Percentiles rank a stretch among this genome's conserved stretches.
These are phyloP conservation scores for Verticillium zaregamsianum DNA, from an alignment of 2,329 filamentous ascomycete species.

Conservation along the genomic window DNA sequence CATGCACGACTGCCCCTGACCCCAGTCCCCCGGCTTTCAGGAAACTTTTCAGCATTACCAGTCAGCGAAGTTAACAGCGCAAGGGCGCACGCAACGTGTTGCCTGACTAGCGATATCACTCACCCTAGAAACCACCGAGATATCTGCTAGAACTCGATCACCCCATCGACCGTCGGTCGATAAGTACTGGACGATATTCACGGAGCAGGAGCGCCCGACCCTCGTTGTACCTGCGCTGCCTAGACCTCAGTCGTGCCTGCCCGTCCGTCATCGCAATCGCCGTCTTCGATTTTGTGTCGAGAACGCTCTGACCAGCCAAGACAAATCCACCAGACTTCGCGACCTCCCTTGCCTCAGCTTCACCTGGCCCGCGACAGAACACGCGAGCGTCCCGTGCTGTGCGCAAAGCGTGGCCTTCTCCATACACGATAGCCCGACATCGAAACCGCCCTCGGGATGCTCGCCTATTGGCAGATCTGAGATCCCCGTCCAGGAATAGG, in stretches of 20 bases:
- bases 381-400: background rate
- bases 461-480: background rate
- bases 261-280: background rate
- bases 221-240: no score
- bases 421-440: background rate
- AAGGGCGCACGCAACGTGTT: background rate
- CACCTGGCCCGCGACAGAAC: background rate
- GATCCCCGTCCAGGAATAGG: background rate
- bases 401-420: background rate
- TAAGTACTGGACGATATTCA: no score
- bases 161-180: no score
- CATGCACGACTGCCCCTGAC: background rate
- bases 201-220: no score
- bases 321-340: background rate
- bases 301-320: background rate
- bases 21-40: background rate
- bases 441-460: background rate
- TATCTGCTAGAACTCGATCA: no score
- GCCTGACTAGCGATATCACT: background rate
- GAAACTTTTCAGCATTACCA: background rate
- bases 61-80: background rate
- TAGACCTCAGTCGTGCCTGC: background rate
- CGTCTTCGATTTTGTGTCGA: background rate
- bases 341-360: background rate
- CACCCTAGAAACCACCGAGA: background rate